phyloP scores from a whole-genome alignment of 257 asterid species.

The Verbena officinalis region DNA sequence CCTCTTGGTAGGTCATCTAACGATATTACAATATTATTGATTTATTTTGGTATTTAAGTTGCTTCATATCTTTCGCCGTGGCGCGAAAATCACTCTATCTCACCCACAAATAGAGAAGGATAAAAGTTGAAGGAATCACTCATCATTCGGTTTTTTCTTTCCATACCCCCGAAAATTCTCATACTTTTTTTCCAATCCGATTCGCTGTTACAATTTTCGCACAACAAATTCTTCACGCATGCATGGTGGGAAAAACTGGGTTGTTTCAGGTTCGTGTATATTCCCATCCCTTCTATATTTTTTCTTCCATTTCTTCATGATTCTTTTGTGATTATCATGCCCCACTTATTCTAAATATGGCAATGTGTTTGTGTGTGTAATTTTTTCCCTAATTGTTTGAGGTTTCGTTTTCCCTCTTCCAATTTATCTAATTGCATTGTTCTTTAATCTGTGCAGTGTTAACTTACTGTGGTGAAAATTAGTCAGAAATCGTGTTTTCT shows the following conservation, averaged over 20 bases:
- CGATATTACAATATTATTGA: no score
- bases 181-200: background rate
- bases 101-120: slow-evolving; percentile 20
- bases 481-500: background rate
- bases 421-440: background rate
- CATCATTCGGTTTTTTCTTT: background rate
- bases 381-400: background rate
- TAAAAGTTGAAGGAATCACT: background rate
- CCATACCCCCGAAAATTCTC: slow-evolving; percentile 13
- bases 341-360: background rate
- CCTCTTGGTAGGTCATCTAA: no score
- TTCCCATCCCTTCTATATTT: background rate
- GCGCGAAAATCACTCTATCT: slow-evolving; percentile 50
- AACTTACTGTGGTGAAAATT: background rate
- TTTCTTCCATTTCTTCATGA: background rate
- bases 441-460: background rate
- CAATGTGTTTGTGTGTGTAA: background rate
- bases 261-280: slow-evolving; percentile 9
- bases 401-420: background rate
- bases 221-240: slow-evolving; percentile 25
- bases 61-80: background rate
- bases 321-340: background rate
- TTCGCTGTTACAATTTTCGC: slow-evolving; percentile 2
- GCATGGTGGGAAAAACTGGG: slow-evolving; percentile 17
- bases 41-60: background rate